Evolutionary conservation across 106 monocot genomes (phyloP).

Genomic region (Platanthera zijinensis): DNA sequence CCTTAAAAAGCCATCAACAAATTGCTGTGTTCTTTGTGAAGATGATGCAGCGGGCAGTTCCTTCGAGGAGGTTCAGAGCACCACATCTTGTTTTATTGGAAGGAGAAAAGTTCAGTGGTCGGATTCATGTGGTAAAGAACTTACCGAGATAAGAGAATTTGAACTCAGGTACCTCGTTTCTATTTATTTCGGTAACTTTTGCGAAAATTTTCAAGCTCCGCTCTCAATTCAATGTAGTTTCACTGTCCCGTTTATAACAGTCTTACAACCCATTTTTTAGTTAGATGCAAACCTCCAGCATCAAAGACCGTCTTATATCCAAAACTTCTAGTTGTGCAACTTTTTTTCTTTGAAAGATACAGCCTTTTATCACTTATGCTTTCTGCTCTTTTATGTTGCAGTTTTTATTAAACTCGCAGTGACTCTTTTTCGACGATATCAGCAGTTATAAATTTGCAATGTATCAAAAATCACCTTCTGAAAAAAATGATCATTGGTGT

Average conservation of each 20-base stretch:
- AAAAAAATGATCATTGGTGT: not conserved
- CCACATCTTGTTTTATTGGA: conserved; percentile 7
- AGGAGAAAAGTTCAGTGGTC: conserved; percentile 74
- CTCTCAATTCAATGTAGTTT: not conserved
- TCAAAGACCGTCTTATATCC: not conserved
- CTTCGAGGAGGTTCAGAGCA: conserved; percentile 12
- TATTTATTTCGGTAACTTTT: not conserved
- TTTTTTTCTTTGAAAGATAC: not conserved
- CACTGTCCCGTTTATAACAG: not conserved
- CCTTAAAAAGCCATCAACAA: conserved; percentile 28
- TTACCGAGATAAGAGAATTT: conserved; percentile 81
- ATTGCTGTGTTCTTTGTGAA: conserved; percentile 3
- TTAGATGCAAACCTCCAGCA: not conserved
- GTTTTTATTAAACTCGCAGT: not conserved
- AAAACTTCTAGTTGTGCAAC: not conserved
- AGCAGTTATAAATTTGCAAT: not conserved
- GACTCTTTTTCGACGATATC: not conserved
- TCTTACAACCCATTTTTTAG: not conserved
- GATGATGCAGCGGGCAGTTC: conserved; percentile 8
- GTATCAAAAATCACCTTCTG: not conserved
- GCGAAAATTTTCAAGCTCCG: not conserved
- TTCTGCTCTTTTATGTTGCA: not conserved
- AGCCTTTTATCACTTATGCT: not conserved
- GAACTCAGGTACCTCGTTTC: conserved; percentile 53
- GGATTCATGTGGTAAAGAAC: conserved; percentile 79